These are phyloP conservation scores for Monascus purpureus DNA, from an alignment of 495 filamentous ascomycete species.

Conservation along the genomic window DNA sequence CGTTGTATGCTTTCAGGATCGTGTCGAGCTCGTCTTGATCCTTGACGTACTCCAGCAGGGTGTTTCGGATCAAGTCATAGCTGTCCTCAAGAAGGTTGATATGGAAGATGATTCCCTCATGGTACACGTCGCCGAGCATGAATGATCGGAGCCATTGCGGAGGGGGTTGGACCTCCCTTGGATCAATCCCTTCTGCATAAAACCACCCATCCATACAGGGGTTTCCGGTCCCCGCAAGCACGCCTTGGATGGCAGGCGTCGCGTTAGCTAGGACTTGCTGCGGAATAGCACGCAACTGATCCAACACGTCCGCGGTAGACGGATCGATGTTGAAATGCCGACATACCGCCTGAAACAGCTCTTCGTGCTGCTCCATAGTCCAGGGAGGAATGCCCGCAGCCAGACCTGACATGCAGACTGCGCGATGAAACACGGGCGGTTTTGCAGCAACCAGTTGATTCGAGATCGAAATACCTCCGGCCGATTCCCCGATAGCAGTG, in stretches of 20 bases:
- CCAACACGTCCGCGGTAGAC: slow-evolving; percentile 3
- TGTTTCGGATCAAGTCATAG: slow-evolving; percentile 7
- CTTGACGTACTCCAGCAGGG: slow-evolving; percentile 5
- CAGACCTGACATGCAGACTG: slow-evolving; percentile 17
- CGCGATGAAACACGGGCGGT: slow-evolving; percentile 12
- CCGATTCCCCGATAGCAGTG: slow-evolving; percentile 49
- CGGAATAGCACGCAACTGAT: slow-evolving; percentile 10
- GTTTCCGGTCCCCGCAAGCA: slow-evolving; percentile 13
- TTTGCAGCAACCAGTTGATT: slow-evolving; percentile 34
- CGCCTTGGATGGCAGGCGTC: slow-evolving; percentile 13
- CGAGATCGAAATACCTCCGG: slow-evolving; percentile 48
- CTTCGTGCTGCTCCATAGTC: slow-evolving; percentile 13
- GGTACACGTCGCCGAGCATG: slow-evolving; percentile 19
- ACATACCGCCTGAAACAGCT: slow-evolving; percentile 9
- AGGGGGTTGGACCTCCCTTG: slow-evolving; percentile 7
- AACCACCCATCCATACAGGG: slow-evolving; percentile 19
- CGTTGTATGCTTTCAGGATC: slow-evolving; percentile 12
- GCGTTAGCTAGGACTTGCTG: slow-evolving; percentile 17
- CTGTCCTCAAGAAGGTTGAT: slow-evolving; percentile 12
- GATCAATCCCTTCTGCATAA: slow-evolving; percentile 7
- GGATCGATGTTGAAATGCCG: slow-evolving; percentile 12
- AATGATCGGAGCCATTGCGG: slow-evolving; percentile 14
- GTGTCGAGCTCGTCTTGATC: slow-evolving; percentile 6
- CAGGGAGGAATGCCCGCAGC: slow-evolving; percentile 12
- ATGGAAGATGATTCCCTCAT: slow-evolving; percentile 22